Conservation (phyloP, 2,329 filamentous ascomycete species). For the Didymella keratinophila region DNA sequence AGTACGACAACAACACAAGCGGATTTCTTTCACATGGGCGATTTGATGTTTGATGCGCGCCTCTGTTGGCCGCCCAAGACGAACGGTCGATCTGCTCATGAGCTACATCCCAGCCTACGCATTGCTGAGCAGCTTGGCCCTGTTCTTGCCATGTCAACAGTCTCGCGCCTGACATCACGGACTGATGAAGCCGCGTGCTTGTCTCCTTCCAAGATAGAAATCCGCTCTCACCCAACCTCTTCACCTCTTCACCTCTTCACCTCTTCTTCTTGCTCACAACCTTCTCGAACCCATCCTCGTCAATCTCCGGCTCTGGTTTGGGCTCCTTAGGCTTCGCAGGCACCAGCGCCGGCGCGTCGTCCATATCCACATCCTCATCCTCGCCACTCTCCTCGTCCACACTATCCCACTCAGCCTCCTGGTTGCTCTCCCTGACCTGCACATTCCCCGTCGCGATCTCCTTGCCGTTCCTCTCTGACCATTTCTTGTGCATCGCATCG, state of each 20-base stretch:
- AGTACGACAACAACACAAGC: not conserved
- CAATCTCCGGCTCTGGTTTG: conserved; percentile 50
- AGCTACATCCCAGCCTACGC: too few species aligned
- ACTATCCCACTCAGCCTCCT: conserved; percentile 50
- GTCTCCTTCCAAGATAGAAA: not conserved
- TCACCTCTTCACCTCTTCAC: conserved; percentile 43
- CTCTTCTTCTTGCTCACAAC: conserved; percentile 52
- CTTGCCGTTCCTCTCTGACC: conserved; percentile 67
- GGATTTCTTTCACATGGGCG: not conserved
- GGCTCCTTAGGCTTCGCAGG: conserved; percentile 43
- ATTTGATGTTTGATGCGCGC: not conserved
- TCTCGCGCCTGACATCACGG: not conserved
- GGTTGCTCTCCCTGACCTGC: conserved; percentile 66
- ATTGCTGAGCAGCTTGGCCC: not conserved
- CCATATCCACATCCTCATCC: conserved; percentile 49
- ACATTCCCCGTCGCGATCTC: conserved; percentile 57
- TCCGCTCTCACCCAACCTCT: not conserved
- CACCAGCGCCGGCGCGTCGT: conserved; percentile 47
- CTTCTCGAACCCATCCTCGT: conserved; percentile 54
- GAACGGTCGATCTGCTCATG: too few species aligned
- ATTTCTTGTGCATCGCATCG: conserved; percentile 68
- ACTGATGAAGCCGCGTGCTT: not conserved
- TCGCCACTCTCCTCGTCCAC: conserved; percentile 63
- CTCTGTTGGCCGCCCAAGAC: too few species aligned
- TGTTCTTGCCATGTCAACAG: not conserved